Base-by-base conservation (phyloP, 805 yeast genomes). In the Starmerella vaccinii region DNA sequence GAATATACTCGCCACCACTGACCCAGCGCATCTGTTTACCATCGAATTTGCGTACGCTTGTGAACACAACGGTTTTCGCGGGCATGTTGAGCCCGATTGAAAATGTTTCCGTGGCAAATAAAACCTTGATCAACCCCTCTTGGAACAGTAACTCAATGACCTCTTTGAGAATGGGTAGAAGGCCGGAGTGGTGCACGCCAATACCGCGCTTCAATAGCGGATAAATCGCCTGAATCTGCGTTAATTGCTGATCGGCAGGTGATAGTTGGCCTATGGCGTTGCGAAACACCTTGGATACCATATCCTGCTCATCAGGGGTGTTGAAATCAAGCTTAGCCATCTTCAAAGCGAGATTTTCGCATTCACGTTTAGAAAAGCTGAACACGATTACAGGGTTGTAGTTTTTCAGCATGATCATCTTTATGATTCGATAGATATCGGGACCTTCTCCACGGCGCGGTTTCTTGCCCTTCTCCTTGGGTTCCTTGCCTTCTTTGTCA, bases 61-160 rank as follows among this genome's bases (percentile, higher is more conserved):
- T 92, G 68, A 92, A 92, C 2, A 92, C 98, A 41, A 92, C 99
- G 0, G 99, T 92, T 62, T 92, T 92, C 10, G 98, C 97, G 61
- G 99, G 99, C 98, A 92, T 92, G 70, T 92, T 92, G 48, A 92
- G 77, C 47, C 99, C 99, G 70, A 92, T 92, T 12, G 97, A 89
- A 65, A 92, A 92, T 2, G 99, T 92, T 67, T 92, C 99, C 0
- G 99, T 92, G 4, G 98, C 98, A 70, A 92, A 92, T 51, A 92
- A 71, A 1, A 90, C 97, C 65, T 92, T 92, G 52, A 92, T 71
- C 47, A 90, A 78, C 12, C 98, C 98, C 71, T 92, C 97, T 68
- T 92, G 98, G 72, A 92, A 92, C 52, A 92, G 70, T 69, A 92
- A 85, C 71, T 92, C 99, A 62, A 89, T 89, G 53, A 90, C 92